A percentile compares a stretch with the other conserved stretches of the same genome.
These are phyloP conservation scores for Zymoseptoria ardabiliae DNA, from an alignment of 2,329 filamentous ascomycete genomes.

Conservation along the genomic window DNA sequence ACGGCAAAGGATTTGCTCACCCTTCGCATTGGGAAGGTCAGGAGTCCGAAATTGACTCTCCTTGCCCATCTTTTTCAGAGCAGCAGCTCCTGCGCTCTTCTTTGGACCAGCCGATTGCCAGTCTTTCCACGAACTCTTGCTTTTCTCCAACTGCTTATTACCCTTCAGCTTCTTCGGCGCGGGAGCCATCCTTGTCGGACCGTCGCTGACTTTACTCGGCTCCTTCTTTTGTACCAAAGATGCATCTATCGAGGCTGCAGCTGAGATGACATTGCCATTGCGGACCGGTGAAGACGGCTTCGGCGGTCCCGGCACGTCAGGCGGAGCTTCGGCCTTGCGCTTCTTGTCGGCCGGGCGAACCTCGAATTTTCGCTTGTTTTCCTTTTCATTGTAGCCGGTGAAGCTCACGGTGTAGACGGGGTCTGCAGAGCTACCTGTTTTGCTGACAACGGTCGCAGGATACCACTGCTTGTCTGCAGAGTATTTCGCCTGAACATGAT, in stretches of 20 bases:
- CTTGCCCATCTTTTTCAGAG: conserved; percentile 22
- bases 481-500: conserved; percentile 87
- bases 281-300: conserved; percentile 31
- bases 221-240: conserved; percentile 56
- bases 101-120: conserved; percentile 64
- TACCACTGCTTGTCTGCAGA: conserved; percentile 87
- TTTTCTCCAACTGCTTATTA: conserved; percentile 81
- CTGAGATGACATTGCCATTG: conserved; percentile 54
- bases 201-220: conserved; percentile 55
- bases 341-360: conserved; percentile 65
- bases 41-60: conserved; percentile 51
- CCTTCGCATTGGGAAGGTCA: conserved; percentile 76
- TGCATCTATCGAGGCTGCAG: conserved; percentile 59
- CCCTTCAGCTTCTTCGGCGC: conserved; percentile 76
- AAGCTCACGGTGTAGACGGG: conserved; percentile 94
- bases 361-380: conserved; percentile 72
- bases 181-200: conserved; percentile 36
- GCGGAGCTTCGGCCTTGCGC: conserved; percentile 70
- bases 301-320: conserved; percentile 35
- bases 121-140: conserved; percentile 91
- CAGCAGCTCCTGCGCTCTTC: conserved; percentile 18
- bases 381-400: conserved; percentile 75
- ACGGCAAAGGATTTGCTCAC: conserved; percentile 43
- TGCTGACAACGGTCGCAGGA: conserved; percentile 83
- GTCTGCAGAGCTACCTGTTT: conserved; percentile 83